phyloP scores from a whole-genome alignment of 495 filamentous ascomycete species.

The Staphylotrichum longicolle region DNA sequence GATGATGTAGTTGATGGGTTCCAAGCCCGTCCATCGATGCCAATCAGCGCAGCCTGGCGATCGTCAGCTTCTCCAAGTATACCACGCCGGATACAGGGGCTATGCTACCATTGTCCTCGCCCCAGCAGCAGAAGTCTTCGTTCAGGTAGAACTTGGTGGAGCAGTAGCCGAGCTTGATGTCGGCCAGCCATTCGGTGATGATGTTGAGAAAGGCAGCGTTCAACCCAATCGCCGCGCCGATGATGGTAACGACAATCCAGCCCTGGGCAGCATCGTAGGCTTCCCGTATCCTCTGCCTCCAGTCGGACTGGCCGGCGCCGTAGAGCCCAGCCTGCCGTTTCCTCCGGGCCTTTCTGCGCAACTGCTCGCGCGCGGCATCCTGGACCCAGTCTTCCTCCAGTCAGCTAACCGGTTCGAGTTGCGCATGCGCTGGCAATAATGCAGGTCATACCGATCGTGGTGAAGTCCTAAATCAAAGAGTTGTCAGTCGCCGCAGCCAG shows the following conservation, averaged over 20 bases:
- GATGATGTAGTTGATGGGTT: constrained; percentile 77
- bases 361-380: constrained; percentile 88
- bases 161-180: constrained; percentile 93
- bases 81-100: not conserved
- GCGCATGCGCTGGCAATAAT: not conserved
- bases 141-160: constrained; percentile 95
- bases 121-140: constrained; percentile 98
- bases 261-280: constrained; percentile 96
- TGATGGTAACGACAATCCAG: constrained; percentile 95
- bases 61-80: constrained; percentile 25
- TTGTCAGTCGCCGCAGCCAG: constrained; percentile 9
- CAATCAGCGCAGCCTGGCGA: constrained; percentile 78
- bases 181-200: constrained; percentile 93
- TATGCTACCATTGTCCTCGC: constrained; percentile 73
- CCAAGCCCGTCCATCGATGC: constrained; percentile 81
- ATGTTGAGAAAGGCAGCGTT: constrained; percentile 96
- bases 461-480: constrained; percentile 58
- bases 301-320: constrained; percentile 69
- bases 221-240: constrained; percentile 86
- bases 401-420: constrained; percentile 16
- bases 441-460: constrained; percentile 69
- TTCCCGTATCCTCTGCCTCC: constrained; percentile 78
- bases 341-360: constrained; percentile 70
- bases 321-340: constrained; percentile 73
- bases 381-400: constrained; percentile 80